Evolutionary conservation across 768 basidiomycete species (phyloP).

Genomic region (Imleria badia): DNA sequence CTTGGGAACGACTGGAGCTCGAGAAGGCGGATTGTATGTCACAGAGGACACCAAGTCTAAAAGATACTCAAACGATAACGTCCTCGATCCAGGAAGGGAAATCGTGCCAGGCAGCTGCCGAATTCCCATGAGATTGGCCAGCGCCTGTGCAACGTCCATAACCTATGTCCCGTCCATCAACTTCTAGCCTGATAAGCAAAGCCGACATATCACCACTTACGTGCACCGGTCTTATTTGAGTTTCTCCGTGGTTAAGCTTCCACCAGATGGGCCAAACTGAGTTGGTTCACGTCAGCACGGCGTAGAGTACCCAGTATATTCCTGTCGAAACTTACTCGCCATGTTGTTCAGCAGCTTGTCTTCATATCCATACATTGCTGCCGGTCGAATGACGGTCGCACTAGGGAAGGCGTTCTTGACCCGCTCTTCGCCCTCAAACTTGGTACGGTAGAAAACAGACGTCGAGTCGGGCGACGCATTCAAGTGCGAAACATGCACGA

Average conservation of each 20-base stretch:
- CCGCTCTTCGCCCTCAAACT: conserved; percentile 85
- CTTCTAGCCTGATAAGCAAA: conserved; percentile 16
- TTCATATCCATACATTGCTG: conserved; percentile 88
- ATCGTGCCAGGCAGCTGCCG: conserved; percentile 66
- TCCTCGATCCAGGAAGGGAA: conserved; percentile 85
- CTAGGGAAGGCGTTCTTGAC: conserved; percentile 81
- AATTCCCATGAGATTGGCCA: conserved; percentile 70
- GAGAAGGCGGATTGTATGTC: conserved; percentile 72
- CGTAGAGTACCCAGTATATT: conserved; percentile 3
- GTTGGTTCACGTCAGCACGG: conserved; percentile 11
- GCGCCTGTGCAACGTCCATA: conserved; percentile 89
- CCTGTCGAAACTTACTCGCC: conserved; percentile 59
- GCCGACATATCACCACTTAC: conserved; percentile 45
- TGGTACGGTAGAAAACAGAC: conserved; percentile 85
- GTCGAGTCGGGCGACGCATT: conserved; percentile 80
- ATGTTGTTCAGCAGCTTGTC: conserved; percentile 93
- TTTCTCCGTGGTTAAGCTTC: conserved; percentile 88
- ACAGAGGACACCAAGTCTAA: conserved; percentile 76
- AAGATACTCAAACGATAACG: conserved; percentile 79
- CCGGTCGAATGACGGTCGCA: conserved; percentile 88
- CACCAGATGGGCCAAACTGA: conserved; percentile 87
- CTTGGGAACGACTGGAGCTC: conserved; percentile 77
- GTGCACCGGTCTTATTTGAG: conserved; percentile 89
- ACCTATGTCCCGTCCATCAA: conserved; percentile 50
- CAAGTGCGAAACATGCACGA: conserved; percentile 94